Base-by-base conservation (phyloP, 768 basidiomycete species). In the Termitomyces sp. region DNA sequence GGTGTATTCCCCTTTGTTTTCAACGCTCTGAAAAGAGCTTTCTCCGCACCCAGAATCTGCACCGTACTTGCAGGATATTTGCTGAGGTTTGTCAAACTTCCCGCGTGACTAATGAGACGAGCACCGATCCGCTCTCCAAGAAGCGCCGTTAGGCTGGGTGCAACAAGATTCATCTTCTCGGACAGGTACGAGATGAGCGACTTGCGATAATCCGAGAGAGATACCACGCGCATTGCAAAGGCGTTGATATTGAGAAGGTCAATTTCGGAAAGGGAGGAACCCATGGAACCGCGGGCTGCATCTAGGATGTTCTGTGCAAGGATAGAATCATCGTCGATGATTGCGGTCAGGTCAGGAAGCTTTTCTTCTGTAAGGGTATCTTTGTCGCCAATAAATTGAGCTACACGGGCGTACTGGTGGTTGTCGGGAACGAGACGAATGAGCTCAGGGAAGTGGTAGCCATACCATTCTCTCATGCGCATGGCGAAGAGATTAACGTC, bases 1-100 rank as follows among this genome's bases (percentile, higher is more conserved):
- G 96, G 95, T 0, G 96, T 99, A 71, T 98, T 98, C 15, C 96
- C 96, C 73, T 98, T 98, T 33, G 96, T 98, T 79, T 98, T 98
- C 67, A 98, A 78, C 0, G 96, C 96, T 54, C 96, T 78, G 83
- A 98, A 98, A 28, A 98, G 79, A 2, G 96, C 96, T 73, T 98
- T 98, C 77, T 98, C 96, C 23, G 96, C 96, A 63, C 96, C 96
- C 42, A 98, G 79, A 63, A 98, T 98, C 73, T 98, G 96, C 42
- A 98, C 96, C 14, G 96, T 98, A 67, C 91, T 94, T 0, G 96
- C 96, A 33, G 96, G 96, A 75, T 98, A 98, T 76, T 98, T 98
- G 80, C 90, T 91, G 56, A 98, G 74, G 72, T 98, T 98, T 59
- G 94, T 97, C 70, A 98, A 78, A 65, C 92, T 94, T 26, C 96